Base-by-base conservation (phyloP, 1,139 yeast genomes). In the Saccharomyces pastorianus region DNA sequence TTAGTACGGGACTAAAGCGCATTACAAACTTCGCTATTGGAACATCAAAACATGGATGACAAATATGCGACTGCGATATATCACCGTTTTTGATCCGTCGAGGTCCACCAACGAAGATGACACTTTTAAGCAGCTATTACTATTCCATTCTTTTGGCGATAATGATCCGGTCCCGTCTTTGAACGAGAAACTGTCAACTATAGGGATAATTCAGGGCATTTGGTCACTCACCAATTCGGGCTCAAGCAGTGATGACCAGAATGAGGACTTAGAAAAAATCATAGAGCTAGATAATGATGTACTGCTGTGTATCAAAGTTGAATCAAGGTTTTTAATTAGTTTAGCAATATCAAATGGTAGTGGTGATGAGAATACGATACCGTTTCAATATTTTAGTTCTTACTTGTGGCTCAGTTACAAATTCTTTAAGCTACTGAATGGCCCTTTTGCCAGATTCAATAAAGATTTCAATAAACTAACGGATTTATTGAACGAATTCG, bases 121-220 rank as follows among this genome's bases (percentile, higher is more conserved):
- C 47, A 55, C 63, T 1, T 56, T 60, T 41, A 60, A 60, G 49
- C 61, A 65, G 53, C 52, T 68, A 23, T 48, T 68, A 28, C 56
- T 68, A 14, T 66, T 63, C 55, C 66, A 68, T 51, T 62, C 64
- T 20, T 68, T 68, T 53, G 58, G 55, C 7, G 55, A 49, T 13
- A 52, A 51, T 3, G 56, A 51, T 17, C 11, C 44, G 8, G 54
- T 54, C 4, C 49, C 57, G 5, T 50, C 65, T 13, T 49, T 62
- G 11, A 67, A 72, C 56, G 71, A 66, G 6, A 68, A 69, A 58
- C 56, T 72, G 44, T 59, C 72, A 17, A 64, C 63, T 31, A 62
- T 74, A 29, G 76, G 78, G 2, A 60, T 73, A 14, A 62, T 74
- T 4, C 72, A 72, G 53, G 77, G 75, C 0, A 62, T 73, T 32